Evolutionary conservation across 1,284 basidiomycete species (phyloP).

Genomic region (Erythrobasidium hasegawianum): DNA sequence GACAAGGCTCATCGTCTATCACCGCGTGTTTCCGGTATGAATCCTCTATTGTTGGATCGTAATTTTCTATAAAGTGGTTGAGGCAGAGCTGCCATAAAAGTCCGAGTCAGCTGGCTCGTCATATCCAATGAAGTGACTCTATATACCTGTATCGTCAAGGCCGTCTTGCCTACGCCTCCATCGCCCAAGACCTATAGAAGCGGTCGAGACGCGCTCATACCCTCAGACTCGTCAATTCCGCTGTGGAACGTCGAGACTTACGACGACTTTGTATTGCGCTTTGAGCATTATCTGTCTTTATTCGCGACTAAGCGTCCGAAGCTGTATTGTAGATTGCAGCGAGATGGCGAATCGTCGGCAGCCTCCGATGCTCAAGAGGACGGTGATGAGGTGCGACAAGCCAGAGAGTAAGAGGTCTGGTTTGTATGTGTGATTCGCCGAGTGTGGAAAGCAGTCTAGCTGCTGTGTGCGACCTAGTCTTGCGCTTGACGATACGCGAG

Average conservation of each 20-base stretch:
- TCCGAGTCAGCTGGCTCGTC: background rate
- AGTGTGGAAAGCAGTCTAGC: no score
- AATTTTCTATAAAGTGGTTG: constrained; percentile 43
- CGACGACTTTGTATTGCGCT: constrained; percentile 5
- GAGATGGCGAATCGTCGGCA: background rate
- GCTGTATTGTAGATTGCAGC: background rate
- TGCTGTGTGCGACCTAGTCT: no score
- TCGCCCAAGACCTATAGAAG: constrained; percentile 24
- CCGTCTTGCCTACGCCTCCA: constrained; percentile 45
- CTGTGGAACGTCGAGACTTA: background rate
- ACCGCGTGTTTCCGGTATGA: constrained; percentile 51
- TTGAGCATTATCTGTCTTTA: background rate
- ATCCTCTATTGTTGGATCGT: constrained; percentile 50
- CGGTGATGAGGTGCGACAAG: no score
- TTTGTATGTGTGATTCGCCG: no score
- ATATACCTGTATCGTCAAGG: constrained; percentile 45
- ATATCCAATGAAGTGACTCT: background rate
- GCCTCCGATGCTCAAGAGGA: no score
- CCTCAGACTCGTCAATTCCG: no score
- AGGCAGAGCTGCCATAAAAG: constrained; percentile 43
- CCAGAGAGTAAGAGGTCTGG: no score
- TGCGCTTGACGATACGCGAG: no score
- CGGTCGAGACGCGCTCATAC: no score
- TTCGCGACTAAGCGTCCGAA: background rate
- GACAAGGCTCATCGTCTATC: constrained; percentile 51